phyloP scores from a whole-genome alignment of 116 monocot species.

The Iris pallida region DNA sequence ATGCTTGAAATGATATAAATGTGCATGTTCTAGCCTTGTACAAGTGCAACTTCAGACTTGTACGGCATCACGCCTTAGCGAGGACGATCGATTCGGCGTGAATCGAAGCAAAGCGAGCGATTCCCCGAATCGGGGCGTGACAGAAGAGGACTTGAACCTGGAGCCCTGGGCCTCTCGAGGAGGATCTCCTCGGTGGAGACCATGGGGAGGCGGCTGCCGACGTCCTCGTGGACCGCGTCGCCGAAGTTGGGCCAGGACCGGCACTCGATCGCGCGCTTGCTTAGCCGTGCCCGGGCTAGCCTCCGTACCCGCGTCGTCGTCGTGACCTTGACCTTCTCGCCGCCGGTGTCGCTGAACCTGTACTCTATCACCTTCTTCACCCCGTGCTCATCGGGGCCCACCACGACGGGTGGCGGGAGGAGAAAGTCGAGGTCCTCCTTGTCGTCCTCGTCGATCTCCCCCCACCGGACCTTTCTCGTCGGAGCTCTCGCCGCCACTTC shows the following conservation, averaged over 20 bases:
- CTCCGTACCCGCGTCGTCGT: constrained; percentile 68
- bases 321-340: constrained; percentile 74
- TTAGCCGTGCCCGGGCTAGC: constrained; percentile 72
- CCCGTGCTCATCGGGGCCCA: constrained; percentile 75
- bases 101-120: no score
- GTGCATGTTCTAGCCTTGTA: no score
- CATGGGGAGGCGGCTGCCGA: constrained; percentile 73
- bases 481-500: constrained; percentile 15
- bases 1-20: no score
- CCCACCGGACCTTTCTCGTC: constrained; percentile 64
- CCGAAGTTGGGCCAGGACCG: constrained; percentile 87
- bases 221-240: constrained; percentile 67
- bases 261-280: constrained; percentile 79
- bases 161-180: no score
- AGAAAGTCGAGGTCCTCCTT: constrained; percentile 55
- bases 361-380: constrained; percentile 69
- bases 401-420: constrained; percentile 67
- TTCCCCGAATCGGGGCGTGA: no score
- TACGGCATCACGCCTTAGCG: no score
- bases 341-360: constrained; percentile 62
- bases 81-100: no score
- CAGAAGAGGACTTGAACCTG: no score
- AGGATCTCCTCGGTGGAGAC: constrained; percentile 42
- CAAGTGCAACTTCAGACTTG: no score
- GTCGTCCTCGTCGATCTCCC: constrained; percentile 89